Percentiles rank a stretch among this genome's conserved stretches.
These are phyloP conservation scores for Penicillium frequentans DNA, from an alignment of 2,329 filamentous ascomycete genomes.

Conservation along the genomic window DNA sequence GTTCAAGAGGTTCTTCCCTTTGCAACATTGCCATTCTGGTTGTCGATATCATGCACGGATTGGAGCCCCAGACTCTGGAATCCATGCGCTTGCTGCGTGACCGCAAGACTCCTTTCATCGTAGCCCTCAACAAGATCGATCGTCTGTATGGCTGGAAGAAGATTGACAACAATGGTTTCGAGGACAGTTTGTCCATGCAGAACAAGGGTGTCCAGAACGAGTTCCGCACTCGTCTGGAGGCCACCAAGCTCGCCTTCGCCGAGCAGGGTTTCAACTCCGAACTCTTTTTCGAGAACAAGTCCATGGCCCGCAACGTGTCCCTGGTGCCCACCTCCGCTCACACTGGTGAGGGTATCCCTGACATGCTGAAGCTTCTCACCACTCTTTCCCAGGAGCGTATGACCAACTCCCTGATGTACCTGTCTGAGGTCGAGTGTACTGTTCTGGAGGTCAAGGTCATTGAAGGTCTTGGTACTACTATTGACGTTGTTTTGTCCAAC, in stretches of 20 bases:
- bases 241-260: slow-evolving; percentile 89
- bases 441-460: slow-evolving; percentile 99
- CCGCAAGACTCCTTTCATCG: slow-evolving; percentile 95
- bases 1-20: slow-evolving; percentile 93
- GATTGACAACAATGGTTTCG: slow-evolving; percentile 97
- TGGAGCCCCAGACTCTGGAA: slow-evolving; percentile 95
- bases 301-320: slow-evolving; percentile 91
- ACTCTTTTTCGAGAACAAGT: slow-evolving; percentile 97
- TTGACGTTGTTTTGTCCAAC: slow-evolving; percentile 95
- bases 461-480: slow-evolving; percentile 97
- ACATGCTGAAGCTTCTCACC: slow-evolving; percentile 95
- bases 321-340: slow-evolving; percentile 95
- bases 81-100: slow-evolving; percentile 94
- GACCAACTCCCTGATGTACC: slow-evolving; percentile 96
- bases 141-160: slow-evolving; percentile 99
- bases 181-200: slow-evolving; percentile 85
- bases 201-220: slow-evolving; percentile 92
- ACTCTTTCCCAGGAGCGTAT: slow-evolving; percentile 95
- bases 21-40: slow-evolving; percentile 99
- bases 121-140: slow-evolving; percentile 99
- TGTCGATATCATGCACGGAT: slow-evolving; percentile 99
- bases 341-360: slow-evolving; percentile 98
- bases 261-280: slow-evolving; percentile 99
- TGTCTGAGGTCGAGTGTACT: slow-evolving; percentile 95
- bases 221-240: slow-evolving; percentile 83